Base-by-base conservation (phyloP, 169 alveolate species). In the Cryptosporidium muris region DNA sequence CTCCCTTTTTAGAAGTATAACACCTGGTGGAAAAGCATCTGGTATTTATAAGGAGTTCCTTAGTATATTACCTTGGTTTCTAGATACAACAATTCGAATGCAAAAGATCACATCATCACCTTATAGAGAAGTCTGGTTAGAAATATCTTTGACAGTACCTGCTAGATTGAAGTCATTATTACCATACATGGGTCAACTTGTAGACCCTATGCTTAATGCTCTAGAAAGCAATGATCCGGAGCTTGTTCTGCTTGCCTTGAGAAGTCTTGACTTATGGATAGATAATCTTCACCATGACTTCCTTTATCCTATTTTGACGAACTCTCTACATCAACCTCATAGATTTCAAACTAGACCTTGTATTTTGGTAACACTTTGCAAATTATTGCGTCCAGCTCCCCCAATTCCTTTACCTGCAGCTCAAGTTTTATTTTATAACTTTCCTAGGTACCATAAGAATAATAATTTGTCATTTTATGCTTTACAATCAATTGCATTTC, bases 231-330 rank as follows among this genome's bases (percentile, higher is more conserved):
- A 34, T 16, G 85, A 90, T 43, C 81, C 64, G 40, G 81, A 80
- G 60, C 91, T 88, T 38, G 54, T 66, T 82, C 65, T 65, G 8
- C n/a, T 80, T 43, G 90, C 92, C 16, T 80, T 89, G 12, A 66
- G 92, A 51, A 89, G 91, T 36, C 58, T 89, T 12, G 92, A 89
- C 48, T 74, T 82, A 36, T 89, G 92, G 92, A 80, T 89, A 2
- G 92, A 89, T 40, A 88, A 89, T 56, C 88, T 89, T 43, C 92
- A 82, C 40, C 90, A 81, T 34, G 92, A 89, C 67, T 89, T 80
- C 65, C 54, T 89, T 36, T 89, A 89, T 65, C 92, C 92, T 2
- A 88, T 89, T 14, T 80, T 89, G 34, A 88, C 90, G n/a, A 66
- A 81, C 43, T 56, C 67, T 4, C 53, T 58, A 11, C 60, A 74